Evolutionary conservation across 257 asterid species (phyloP).

Genomic region (Catharanthus roseus): DNA sequence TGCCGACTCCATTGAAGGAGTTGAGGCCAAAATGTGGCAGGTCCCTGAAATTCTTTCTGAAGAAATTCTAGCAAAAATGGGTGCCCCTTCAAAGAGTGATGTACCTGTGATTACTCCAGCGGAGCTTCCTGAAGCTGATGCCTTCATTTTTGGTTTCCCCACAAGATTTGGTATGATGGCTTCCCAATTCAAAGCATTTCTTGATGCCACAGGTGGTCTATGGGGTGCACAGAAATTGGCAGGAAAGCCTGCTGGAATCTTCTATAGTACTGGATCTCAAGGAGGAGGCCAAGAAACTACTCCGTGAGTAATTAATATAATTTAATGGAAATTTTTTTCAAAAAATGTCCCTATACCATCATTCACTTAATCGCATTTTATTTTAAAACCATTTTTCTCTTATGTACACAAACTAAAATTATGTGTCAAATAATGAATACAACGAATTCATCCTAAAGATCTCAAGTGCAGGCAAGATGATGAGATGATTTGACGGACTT

Average conservation of each 20-base stretch:
- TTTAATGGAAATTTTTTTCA: too few relatives aligned
- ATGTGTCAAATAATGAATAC: too few relatives aligned
- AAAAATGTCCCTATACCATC: too few relatives aligned
- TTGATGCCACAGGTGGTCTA: slow-evolving; percentile 48
- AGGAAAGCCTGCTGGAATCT: slow-evolving; percentile 53
- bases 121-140: slow-evolving; percentile 48
- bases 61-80: slow-evolving; percentile 41
- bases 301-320: slow-evolving; percentile 25
- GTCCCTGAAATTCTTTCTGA: slow-evolving; percentile 46
- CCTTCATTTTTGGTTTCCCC: slow-evolving; percentile 42
- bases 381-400: too few relatives aligned
- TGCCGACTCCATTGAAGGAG: slow-evolving; percentile 61
- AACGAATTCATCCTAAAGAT: too few relatives aligned
- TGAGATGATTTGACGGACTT: too few relatives aligned
- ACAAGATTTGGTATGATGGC: slow-evolving; percentile 58
- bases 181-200: slow-evolving; percentile 42
- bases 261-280: slow-evolving; percentile 49
- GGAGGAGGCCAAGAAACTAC: slow-evolving; percentile 64
- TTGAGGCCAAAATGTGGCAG: slow-evolving; percentile 70
- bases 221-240: slow-evolving; percentile 49
- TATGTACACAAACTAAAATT: too few relatives aligned
- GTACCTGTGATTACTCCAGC: slow-evolving; percentile 35
- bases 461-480: too few relatives aligned
- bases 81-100: slow-evolving; percentile 38
- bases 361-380: too few relatives aligned